These are phyloP conservation scores for Colletotrichum higginsianum DNA, from an alignment of 2,329 filamentous ascomycete genomes.

Conservation along the genomic window DNA sequence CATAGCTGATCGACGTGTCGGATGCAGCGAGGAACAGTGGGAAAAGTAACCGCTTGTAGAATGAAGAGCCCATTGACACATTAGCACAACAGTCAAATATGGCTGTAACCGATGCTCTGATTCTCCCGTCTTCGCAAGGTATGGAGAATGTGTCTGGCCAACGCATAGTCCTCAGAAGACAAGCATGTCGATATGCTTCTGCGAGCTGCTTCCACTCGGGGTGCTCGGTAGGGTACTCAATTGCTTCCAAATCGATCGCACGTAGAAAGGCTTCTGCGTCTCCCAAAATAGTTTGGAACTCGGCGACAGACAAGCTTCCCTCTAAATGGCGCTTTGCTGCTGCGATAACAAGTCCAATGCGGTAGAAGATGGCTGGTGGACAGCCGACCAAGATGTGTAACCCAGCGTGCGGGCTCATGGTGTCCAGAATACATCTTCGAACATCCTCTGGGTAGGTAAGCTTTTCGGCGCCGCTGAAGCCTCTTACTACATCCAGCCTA, in stretches of 20 bases:
- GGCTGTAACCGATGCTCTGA: conserved; percentile 44
- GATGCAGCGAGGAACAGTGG: conserved; percentile 48
- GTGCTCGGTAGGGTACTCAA: conserved; percentile 47
- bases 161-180: conserved; percentile 47
- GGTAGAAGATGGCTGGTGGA: conserved; percentile 46
- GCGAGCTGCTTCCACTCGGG: conserved; percentile 49
- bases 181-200: conserved; percentile 50
- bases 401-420: conserved; percentile 42
- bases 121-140: conserved; percentile 44
- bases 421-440: conserved; percentile 45
- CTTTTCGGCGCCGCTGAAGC: conserved; percentile 51
- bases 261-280: conserved; percentile 47
- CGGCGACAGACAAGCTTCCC: not conserved
- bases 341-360: conserved; percentile 47
- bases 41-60: conserved; percentile 49
- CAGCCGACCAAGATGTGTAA: conserved; percentile 49
- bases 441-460: conserved; percentile 47
- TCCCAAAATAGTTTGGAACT: conserved; percentile 42
- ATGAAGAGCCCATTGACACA: conserved; percentile 44
- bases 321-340: conserved; percentile 44
- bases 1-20: conserved; percentile 45
- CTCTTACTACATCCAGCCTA: conserved; percentile 50
- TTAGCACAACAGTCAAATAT: conserved; percentile 47
- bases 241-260: conserved; percentile 45
- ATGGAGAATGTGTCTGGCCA: conserved; percentile 48